Conservation (phyloP, 2,329 filamentous ascomycete genomes). For the Diaporthe batatas region DNA sequence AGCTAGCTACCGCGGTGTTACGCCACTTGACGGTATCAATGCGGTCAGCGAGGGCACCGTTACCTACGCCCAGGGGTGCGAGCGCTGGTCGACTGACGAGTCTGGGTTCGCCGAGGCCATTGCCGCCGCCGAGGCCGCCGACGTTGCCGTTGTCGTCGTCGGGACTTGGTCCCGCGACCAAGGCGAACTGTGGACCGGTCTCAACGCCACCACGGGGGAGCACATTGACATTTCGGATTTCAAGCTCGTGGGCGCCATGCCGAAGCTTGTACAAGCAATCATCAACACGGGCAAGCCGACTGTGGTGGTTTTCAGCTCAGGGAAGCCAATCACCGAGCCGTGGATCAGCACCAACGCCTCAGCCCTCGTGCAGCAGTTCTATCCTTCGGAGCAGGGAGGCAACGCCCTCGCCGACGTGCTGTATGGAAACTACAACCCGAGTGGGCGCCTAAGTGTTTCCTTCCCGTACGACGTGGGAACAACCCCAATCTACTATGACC, state of each 20-base stretch:
- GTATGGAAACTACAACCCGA: conserved; percentile 74
- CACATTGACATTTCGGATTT: conserved; percentile 76
- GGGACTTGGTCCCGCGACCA: conserved; percentile 84
- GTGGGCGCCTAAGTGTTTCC: conserved; percentile 74
- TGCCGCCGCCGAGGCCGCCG: conserved; percentile 73
- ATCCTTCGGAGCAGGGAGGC: conserved; percentile 77
- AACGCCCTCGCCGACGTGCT: conserved; percentile 75
- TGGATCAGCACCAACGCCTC: conserved; percentile 77
- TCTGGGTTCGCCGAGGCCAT: conserved; percentile 77
- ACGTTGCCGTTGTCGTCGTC: conserved; percentile 80
- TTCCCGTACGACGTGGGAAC: conserved; percentile 77
- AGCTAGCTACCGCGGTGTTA: conserved; percentile 74
- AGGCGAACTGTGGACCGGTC: conserved; percentile 75
- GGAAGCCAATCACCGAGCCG: conserved; percentile 79
- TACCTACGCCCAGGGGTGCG: conserved; percentile 77
- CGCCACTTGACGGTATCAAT: conserved; percentile 77
- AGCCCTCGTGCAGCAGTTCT: conserved; percentile 80
- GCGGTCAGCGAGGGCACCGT: conserved; percentile 71
- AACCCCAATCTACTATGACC: conserved; percentile 79
- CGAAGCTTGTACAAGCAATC: conserved; percentile 74
- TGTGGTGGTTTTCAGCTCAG: conserved; percentile 75
- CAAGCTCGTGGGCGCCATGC: conserved; percentile 78
- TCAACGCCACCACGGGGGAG: conserved; percentile 82
- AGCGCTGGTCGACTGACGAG: conserved; percentile 79
- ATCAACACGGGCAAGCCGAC: conserved; percentile 77